Conservation (phyloP, 805 yeast genomes). For the Pichia cephalocereana region DNA sequence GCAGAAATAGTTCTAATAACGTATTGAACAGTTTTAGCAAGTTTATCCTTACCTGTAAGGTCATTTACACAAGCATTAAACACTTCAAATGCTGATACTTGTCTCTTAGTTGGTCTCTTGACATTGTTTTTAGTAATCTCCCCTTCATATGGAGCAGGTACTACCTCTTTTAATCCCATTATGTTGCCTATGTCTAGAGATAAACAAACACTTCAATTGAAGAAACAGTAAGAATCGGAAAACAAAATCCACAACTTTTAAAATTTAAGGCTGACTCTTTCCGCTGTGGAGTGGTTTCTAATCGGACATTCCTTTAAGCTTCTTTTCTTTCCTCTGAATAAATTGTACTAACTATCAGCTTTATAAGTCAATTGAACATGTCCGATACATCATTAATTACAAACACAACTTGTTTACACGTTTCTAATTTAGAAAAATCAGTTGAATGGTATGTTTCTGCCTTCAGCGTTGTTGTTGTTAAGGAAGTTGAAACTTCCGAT, state of each 20-base stretch:
- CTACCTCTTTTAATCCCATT: not conserved
- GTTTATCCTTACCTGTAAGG: conserved; percentile 61
- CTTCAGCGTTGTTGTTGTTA: conserved; percentile 63
- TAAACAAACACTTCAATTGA: too few relatives aligned
- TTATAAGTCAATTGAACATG: not conserved
- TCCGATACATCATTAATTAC: conserved; percentile 30
- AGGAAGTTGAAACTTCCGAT: conserved; percentile 42
- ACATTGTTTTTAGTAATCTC: too few relatives aligned
- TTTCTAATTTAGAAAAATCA: conserved; percentile 70
- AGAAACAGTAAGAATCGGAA: too few relatives aligned
- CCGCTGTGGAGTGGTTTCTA: too few relatives aligned
- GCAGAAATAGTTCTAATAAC: conserved; percentile 40
- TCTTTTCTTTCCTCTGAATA: not conserved
- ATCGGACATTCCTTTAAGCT: not conserved
- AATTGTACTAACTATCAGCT: too few relatives aligned
- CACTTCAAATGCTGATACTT: conserved; percentile 6
- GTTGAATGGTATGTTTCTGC: conserved; percentile 63
- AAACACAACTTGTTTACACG: conserved; percentile 72
- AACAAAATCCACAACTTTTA: too few relatives aligned
- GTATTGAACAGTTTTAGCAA: conserved; percentile 58
- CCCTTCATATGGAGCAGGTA: not conserved
- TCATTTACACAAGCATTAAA: conserved; percentile 29
- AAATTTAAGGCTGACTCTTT: too few relatives aligned
- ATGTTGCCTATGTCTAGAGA: not conserved
- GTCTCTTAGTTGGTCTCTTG: not conserved